A percentile compares a stretch with the other conserved stretches of the same genome.
These are phyloP conservation scores for Cordyceps farinosa DNA, from an alignment of 2,329 filamentous ascomycete species.

Conservation along the genomic window DNA sequence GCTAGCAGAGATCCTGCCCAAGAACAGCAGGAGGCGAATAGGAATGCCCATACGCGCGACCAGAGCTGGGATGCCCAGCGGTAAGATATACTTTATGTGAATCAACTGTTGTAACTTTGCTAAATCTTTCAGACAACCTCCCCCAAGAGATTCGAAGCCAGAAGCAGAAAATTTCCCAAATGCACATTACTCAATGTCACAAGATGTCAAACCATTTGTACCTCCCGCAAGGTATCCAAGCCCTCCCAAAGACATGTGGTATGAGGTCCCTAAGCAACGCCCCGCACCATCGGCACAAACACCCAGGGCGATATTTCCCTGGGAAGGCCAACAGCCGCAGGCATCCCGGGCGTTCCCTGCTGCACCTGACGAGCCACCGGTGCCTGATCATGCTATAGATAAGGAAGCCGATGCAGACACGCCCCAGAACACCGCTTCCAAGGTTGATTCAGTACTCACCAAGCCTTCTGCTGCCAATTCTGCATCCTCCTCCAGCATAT, in stretches of 20 bases:
- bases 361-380: slow-evolving; percentile 19
- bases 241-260: slow-evolving; percentile 85
- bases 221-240: slow-evolving; percentile 75
- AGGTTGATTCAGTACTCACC: not conserved
- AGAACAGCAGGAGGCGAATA: slow-evolving; percentile 24
- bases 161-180: slow-evolving; percentile 82
- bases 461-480: slow-evolving; percentile 10
- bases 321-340: slow-evolving; percentile 69
- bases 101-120: slow-evolving; percentile 21
- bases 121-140: slow-evolving; percentile 50
- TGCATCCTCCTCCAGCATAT: slow-evolving; percentile 53
- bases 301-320: slow-evolving; percentile 78
- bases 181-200: slow-evolving; percentile 79
- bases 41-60: slow-evolving; percentile 26
- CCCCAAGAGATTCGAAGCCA: slow-evolving; percentile 65
- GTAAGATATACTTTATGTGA: slow-evolving; percentile 32
- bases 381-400: slow-evolving; percentile 23
- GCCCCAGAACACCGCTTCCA: slow-evolving; percentile 20
- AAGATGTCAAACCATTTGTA: slow-evolving; percentile 69
- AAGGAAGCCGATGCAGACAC: slow-evolving; percentile 11
- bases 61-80: slow-evolving; percentile 53
- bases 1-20: slow-evolving; percentile 12
- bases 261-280: slow-evolving; percentile 67
- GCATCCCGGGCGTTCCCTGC: slow-evolving; percentile 59
- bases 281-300: slow-evolving; percentile 52